These are phyloP conservation scores for Chalciporus sphaerocephalus DNA, from an alignment of 768 basidiomycete species.

Conservation along the genomic window DNA sequence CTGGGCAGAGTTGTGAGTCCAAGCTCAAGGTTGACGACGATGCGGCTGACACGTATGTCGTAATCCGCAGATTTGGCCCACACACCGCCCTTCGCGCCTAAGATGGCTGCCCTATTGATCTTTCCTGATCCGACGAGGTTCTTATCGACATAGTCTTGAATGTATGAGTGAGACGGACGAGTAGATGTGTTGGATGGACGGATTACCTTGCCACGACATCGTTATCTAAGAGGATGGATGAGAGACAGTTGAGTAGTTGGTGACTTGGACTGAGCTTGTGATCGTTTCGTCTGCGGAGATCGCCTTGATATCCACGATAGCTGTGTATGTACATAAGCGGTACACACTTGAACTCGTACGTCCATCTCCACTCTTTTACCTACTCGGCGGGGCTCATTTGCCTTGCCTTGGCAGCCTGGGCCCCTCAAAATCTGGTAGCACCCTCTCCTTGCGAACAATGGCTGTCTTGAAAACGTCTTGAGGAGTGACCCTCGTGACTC, in stretches of 20 bases:
- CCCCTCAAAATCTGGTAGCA: too few relatives aligned
- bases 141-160: constrained; percentile 71
- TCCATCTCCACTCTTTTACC: too few relatives aligned
- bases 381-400: too few relatives aligned
- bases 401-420: too few relatives aligned
- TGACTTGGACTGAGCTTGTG: constrained; percentile 5
- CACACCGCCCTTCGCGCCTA: constrained; percentile 28
- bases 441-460: too few relatives aligned
- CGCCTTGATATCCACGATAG: constrained; percentile 31
- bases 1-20: constrained; percentile 5
- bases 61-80: constrained; percentile 28
- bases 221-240: constrained; percentile 9
- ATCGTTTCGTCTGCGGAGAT: constrained; percentile 19
- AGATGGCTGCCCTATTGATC: constrained; percentile 61
- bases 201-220: constrained; percentile 73
- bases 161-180: constrained; percentile 36
- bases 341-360: background rate
- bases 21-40: background rate
- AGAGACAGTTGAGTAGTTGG: background rate
- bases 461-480: too few relatives aligned
- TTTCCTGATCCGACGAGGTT: constrained; percentile 74
- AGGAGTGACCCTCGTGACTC: too few relatives aligned
- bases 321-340: constrained; percentile 28
- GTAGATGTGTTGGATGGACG: constrained; percentile 30
- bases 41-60: constrained; percentile 3